Evolutionary conservation across 2,329 filamentous ascomycete species (phyloP).

Genomic region (Atkinsonella hypoxylon): DNA sequence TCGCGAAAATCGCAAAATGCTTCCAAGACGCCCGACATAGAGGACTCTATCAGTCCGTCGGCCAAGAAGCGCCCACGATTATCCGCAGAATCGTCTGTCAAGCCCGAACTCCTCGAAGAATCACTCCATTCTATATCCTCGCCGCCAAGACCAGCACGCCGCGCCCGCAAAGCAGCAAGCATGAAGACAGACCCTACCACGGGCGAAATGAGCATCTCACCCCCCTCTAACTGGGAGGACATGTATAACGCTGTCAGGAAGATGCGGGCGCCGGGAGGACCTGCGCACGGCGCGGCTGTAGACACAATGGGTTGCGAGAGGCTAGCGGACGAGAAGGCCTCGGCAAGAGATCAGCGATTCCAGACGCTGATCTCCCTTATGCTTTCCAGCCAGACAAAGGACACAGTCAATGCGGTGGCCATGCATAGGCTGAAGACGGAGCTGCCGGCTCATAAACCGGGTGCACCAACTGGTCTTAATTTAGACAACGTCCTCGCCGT

Average conservation of each 20-base stretch:
- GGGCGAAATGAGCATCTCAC: constrained; percentile 29
- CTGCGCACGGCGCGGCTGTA: constrained; percentile 65
- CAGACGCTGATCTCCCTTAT: constrained; percentile 82
- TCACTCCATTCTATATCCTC: constrained; percentile 13
- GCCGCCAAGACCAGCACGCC: constrained; percentile 14
- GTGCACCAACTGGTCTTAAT: constrained; percentile 45
- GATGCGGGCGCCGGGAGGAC: constrained; percentile 52
- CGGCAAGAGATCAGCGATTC: constrained; percentile 52
- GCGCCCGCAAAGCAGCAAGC: constrained; percentile 35
- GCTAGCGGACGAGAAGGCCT: constrained; percentile 44
- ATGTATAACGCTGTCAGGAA: constrained; percentile 66
- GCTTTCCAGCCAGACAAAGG: constrained; percentile 87
- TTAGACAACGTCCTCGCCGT: constrained; percentile 68
- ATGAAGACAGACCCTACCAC: constrained; percentile 28
- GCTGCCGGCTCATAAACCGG: constrained; percentile 41
- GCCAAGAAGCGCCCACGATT: constrained; percentile 19
- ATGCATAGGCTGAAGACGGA: constrained; percentile 70
- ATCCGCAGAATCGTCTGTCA: constrained; percentile 15
- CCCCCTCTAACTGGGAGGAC: constrained; percentile 72
- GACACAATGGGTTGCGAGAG: constrained; percentile 96
- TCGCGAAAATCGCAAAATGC: constrained; percentile 11
- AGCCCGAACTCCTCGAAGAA: constrained; percentile 27
- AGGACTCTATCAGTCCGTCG: constrained; percentile 35
- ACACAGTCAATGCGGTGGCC: constrained; percentile 75
- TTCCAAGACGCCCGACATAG: constrained; percentile 34